These are phyloP conservation scores for Populus tremula DNA, from an alignment of 345 rosid genomes.

Conservation along the genomic window DNA sequence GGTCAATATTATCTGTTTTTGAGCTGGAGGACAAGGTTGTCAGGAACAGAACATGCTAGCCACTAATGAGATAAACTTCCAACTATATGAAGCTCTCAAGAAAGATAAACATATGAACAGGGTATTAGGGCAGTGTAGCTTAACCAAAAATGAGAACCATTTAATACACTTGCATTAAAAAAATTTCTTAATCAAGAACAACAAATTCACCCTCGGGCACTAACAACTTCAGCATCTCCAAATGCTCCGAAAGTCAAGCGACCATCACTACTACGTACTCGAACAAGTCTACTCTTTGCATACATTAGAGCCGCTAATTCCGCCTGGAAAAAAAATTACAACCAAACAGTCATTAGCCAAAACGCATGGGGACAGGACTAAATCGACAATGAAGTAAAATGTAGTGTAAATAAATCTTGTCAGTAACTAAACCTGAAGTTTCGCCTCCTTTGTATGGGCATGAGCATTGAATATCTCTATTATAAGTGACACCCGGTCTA, in stretches of 20 bases:
- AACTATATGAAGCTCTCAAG: neutral
- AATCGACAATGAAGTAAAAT: neutral
- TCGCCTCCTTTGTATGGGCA: slow-evolving; percentile 91
- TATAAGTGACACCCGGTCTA: slow-evolving; percentile 91
- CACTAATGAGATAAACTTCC: neutral
- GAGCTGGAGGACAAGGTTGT: too few species aligned
- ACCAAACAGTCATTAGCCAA: slow-evolving; percentile 5
- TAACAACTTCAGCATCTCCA: slow-evolving; percentile 97
- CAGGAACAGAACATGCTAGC: neutral
- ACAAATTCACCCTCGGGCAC: slow-evolving; percentile 84
- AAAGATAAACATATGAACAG: neutral
- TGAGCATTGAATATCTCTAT: slow-evolving; percentile 95
- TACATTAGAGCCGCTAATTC: slow-evolving; percentile 90
- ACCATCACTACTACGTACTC: slow-evolving; percentile 74
- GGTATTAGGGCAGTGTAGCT: neutral
- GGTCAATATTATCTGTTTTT: too few species aligned
- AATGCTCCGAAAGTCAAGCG: slow-evolving; percentile 63
- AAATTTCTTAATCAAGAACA: neutral
- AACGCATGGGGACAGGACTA: neutral
- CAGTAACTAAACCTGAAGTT: slow-evolving; percentile 62
- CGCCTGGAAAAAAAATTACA: slow-evolving; percentile 46
- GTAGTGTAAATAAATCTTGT: neutral
- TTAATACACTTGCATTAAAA: neutral
- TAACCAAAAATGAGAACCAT: neutral
- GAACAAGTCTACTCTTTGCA: slow-evolving; percentile 86